Conservation (phyloP, 1,284 basidiomycete genomes). For the Dichomitus squalens region DNA sequence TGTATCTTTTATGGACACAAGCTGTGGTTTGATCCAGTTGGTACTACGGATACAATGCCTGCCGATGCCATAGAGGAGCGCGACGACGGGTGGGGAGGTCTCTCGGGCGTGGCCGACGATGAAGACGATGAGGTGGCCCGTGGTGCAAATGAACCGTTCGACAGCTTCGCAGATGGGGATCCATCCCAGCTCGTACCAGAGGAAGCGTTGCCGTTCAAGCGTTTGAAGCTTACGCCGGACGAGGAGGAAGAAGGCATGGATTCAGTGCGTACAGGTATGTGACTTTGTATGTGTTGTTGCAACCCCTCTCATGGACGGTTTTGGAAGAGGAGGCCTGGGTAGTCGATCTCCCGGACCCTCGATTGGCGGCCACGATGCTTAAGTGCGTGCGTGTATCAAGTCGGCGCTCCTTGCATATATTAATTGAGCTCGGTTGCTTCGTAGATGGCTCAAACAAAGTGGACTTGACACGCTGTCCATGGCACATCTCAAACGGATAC, state of each 20-base stretch:
- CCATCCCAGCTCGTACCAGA: constrained; percentile 51
- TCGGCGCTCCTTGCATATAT: background rate
- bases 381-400: constrained; percentile 52
- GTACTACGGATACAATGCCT: constrained; percentile 10
- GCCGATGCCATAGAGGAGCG: constrained; percentile 8
- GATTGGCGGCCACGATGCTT: constrained; percentile 62
- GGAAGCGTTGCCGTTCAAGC: constrained; percentile 62
- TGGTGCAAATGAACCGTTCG: constrained; percentile 23
- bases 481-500: constrained; percentile 81
- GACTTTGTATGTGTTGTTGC: background rate
- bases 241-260: constrained; percentile 57
- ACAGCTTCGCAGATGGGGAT: constrained; percentile 33
- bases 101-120: constrained; percentile 36
- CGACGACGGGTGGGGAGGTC: constrained; percentile 51
- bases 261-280: constrained; percentile 57
- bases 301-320: background rate
- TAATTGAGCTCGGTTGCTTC: constrained; percentile 1
- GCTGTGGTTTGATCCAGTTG: constrained; percentile 60
- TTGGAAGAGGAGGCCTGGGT: constrained; percentile 69
- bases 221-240: constrained; percentile 55
- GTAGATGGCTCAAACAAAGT: constrained; percentile 66
- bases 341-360: constrained; percentile 77
- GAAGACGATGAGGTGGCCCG: constrained; percentile 26
- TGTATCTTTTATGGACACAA: constrained; percentile 79
- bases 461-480: constrained; percentile 63